phyloP scores from a whole-genome alignment of 371 early-diverging fungal species.

The Fennellomyces sp. region DNA sequence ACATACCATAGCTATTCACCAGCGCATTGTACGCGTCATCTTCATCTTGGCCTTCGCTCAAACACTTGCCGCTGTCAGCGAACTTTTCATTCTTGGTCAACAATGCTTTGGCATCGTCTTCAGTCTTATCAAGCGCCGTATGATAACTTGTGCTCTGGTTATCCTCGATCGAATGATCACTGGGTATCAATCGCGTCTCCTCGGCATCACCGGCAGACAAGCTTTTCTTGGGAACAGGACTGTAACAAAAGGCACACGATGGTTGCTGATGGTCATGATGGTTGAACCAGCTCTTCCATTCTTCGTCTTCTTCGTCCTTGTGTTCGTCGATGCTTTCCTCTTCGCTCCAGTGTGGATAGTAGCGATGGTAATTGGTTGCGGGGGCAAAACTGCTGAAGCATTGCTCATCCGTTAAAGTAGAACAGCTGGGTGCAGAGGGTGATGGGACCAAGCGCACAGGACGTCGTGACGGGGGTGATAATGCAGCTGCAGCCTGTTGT shows the following conservation, averaged over 20 bases:
- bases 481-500: neutral
- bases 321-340: neutral
- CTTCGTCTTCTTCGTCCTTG: neutral
- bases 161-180: neutral
- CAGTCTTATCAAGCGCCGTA: neutral
- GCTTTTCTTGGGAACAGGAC: conserved; percentile 10
- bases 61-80: neutral
- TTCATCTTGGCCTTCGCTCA: conserved; percentile 3
- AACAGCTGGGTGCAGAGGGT: conserved; percentile 13
- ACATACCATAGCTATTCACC: neutral
- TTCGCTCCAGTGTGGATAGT: conserved; percentile 6
- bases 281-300: conserved; percentile 15
- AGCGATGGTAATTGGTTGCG: conserved; percentile 2
- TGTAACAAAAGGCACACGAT: conserved; percentile 6
- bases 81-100: neutral
- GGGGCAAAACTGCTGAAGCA: conserved; percentile 2
- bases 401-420: neutral
- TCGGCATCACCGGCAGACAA: conserved; percentile 14
- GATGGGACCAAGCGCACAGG: conserved; percentile 10
- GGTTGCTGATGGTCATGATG: neutral
- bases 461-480: neutral
- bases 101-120: neutral
- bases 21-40: conserved; percentile 12
- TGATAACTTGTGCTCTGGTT: conserved; percentile 3
- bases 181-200: neutral